A percentile compares a stretch with the other conserved stretches of the same genome.
phyloP scores from a whole-genome alignment of 441 rosid species.

The Erysimum pusillum region DNA sequence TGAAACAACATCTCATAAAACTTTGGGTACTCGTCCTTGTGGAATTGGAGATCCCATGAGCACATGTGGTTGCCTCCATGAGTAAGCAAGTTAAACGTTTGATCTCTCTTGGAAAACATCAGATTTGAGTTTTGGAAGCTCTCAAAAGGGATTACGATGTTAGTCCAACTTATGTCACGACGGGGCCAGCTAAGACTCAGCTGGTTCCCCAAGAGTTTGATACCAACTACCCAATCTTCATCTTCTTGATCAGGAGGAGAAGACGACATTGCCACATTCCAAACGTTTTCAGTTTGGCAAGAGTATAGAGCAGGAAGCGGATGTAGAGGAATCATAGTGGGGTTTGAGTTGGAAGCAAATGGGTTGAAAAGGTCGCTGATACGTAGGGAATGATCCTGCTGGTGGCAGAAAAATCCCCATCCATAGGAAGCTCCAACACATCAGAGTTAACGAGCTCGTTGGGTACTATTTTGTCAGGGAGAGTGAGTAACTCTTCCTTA shows the following conservation, averaged over 20 bases:
- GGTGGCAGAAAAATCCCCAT: not conserved
- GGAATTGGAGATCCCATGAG: slow-evolving; percentile 5
- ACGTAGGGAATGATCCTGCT: not conserved
- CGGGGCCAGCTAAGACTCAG: not conserved
- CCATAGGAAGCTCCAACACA: slow-evolving; percentile 16
- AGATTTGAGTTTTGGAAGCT: not conserved
- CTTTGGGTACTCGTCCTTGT: not conserved
- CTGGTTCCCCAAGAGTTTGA: not conserved
- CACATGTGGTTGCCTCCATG: slow-evolving; percentile 19
- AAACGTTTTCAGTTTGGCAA: not conserved
- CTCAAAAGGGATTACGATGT: not conserved
- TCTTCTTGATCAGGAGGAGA: slow-evolving; percentile 1
- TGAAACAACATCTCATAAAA: slow-evolving; percentile 14
- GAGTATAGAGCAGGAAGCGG: not conserved
- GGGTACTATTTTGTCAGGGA: not conserved
- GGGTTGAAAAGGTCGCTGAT: slow-evolving; percentile 13
- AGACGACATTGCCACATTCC: slow-evolving; percentile 23
- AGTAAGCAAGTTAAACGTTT: slow-evolving; percentile 27
- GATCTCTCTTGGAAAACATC: slow-evolving; percentile 28
- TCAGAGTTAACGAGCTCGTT: not conserved
- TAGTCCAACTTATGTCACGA: slow-evolving; percentile 28
- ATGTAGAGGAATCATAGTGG: not conserved
- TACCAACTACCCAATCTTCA: not conserved
- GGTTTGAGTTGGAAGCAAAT: not conserved
- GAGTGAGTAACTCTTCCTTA: not conserved